Evolutionary conservation across 495 filamentous ascomycete species (phyloP).

Genomic region (Hypoxylon cercidicola): DNA sequence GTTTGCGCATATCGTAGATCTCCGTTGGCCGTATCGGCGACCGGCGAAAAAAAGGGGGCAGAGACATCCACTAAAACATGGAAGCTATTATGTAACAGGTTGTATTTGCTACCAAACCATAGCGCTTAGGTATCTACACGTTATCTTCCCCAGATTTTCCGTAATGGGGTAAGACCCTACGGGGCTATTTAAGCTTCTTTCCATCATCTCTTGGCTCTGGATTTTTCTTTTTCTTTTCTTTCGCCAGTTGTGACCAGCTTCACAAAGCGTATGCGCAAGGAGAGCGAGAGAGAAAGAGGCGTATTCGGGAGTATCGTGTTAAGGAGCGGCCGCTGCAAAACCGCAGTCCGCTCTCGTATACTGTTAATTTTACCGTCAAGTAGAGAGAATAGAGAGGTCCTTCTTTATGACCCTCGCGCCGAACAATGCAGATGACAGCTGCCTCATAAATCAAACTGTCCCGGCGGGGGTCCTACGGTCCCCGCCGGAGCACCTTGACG

Average conservation of each 20-base stretch:
- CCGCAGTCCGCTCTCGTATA: background rate
- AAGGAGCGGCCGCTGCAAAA: background rate
- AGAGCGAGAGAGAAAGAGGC: conserved; percentile 3
- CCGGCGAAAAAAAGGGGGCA: conserved; percentile 16
- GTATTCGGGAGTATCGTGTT: background rate
- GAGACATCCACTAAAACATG: too few species aligned
- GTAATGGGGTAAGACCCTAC: background rate
- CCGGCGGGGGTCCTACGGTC: conserved; percentile 20
- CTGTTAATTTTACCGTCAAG: background rate
- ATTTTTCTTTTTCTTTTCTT: conserved; percentile 3
- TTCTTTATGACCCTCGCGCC: conserved; percentile 41
- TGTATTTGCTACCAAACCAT: conserved; percentile 12
- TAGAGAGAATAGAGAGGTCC: conserved; percentile 10
- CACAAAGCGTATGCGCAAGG: background rate
- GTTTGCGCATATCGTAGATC: conserved; percentile 4
- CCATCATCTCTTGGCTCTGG: background rate
- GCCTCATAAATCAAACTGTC: conserved; percentile 55
- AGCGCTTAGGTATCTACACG: conserved; percentile 1
- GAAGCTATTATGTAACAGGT: conserved; percentile 35
- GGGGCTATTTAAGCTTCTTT: conserved; percentile 8
- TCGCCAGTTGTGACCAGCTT: background rate
- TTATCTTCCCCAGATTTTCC: conserved; percentile 29
- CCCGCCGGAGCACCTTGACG: conserved; percentile 37
- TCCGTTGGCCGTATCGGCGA: conserved; percentile 26
- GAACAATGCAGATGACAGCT: conserved; percentile 55